phyloP scores from a whole-genome alignment of 345 rosid species.

The Turnera subulata region DNA sequence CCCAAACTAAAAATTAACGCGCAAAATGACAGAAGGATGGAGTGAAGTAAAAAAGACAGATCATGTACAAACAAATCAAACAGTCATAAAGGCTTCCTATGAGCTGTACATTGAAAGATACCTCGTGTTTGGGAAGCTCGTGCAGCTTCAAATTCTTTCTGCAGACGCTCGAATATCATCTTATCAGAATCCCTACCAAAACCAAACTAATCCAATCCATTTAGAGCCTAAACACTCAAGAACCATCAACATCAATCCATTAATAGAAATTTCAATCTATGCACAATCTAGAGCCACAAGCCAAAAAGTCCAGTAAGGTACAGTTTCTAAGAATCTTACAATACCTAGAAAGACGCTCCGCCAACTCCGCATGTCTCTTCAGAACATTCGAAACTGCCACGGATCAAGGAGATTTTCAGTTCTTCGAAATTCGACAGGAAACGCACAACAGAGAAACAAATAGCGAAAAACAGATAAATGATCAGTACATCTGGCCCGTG shows the following conservation, averaged over 20 bases:
- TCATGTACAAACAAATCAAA: not conserved
- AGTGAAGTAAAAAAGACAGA: not conserved
- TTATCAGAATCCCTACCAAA: constrained; percentile 88
- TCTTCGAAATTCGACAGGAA: constrained; percentile 12
- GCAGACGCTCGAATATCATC: constrained; percentile 73
- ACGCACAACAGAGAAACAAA: constrained; percentile 3
- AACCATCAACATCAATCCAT: too few species aligned
- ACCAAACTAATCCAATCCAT: constrained; percentile 5
- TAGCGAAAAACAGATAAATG: constrained; percentile 6
- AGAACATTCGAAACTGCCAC: constrained; percentile 72
- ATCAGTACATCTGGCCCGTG: constrained; percentile 67
- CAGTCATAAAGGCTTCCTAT: not conserved
- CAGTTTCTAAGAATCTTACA: not conserved
- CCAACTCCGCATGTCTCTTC: constrained; percentile 72
- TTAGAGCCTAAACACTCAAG: not conserved
- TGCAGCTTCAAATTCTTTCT: constrained; percentile 84
- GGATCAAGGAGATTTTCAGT: constrained; percentile 10
- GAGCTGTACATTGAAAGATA: constrained; percentile 12
- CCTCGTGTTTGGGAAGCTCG: constrained; percentile 79
- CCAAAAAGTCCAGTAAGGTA: not conserved
- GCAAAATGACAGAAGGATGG: not conserved
- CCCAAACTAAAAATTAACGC: not conserved
- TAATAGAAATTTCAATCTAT: constrained; percentile 3
- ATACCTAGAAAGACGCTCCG: constrained; percentile 84
- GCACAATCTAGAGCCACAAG: not conserved